phyloP scores from a whole-genome alignment of 495 filamentous ascomycete species.

The Neurospora sp. region DNA sequence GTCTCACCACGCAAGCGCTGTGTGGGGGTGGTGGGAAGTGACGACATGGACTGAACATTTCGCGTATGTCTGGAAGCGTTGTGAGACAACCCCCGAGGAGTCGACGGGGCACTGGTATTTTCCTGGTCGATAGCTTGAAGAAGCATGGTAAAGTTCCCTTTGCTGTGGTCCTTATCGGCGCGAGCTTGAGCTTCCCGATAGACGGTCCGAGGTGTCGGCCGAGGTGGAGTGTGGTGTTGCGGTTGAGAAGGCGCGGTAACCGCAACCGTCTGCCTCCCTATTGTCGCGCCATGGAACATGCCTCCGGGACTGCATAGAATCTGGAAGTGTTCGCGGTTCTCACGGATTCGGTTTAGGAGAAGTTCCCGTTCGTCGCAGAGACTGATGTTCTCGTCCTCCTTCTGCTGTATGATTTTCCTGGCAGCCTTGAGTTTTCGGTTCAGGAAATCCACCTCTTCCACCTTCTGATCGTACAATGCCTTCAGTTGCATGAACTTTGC shows the following conservation, averaged over 20 bases:
- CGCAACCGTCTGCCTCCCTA: slow-evolving; percentile 9
- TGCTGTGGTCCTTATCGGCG: slow-evolving; percentile 28
- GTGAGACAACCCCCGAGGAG: slow-evolving; percentile 40
- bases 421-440: slow-evolving; percentile 57
- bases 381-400: slow-evolving; percentile 55
- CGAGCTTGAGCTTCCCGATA: slow-evolving; percentile 23
- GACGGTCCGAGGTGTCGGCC: slow-evolving; percentile 37
- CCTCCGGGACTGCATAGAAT: slow-evolving; percentile 49
- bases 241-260: slow-evolving; percentile 39
- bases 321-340: slow-evolving; percentile 77
- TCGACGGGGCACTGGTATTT: slow-evolving; percentile 57
- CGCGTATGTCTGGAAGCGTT: slow-evolving; percentile 49
- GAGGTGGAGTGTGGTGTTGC: slow-evolving; percentile 35
- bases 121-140: slow-evolving; percentile 64
- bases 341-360: slow-evolving; percentile 70
- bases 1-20: slow-evolving; percentile 30
- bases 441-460: slow-evolving; percentile 53
- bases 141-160: slow-evolving; percentile 58
- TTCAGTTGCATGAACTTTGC: slow-evolving; percentile 38
- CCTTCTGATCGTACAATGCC: slow-evolving; percentile 44
- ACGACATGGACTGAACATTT: slow-evolving; percentile 66
- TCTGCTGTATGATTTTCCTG: slow-evolving; percentile 58
- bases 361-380: slow-evolving; percentile 62
- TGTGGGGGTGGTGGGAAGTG: slow-evolving; percentile 66
- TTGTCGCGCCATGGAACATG: slow-evolving; percentile 32